Conservation (phyloP, 305 asterid species). For the Fraxinus greggii region DNA sequence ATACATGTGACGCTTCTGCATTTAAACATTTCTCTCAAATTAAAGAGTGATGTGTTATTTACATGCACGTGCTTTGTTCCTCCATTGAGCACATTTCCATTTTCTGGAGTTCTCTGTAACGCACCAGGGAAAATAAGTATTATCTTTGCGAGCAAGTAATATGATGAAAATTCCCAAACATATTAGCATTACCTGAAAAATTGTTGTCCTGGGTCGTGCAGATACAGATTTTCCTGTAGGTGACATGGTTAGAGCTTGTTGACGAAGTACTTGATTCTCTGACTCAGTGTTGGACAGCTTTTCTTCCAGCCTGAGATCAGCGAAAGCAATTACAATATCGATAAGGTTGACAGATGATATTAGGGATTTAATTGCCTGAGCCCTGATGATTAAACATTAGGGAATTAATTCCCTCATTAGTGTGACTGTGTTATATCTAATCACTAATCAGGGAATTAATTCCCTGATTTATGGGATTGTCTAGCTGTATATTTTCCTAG, state of each 20-base stretch:
- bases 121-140: conserved; percentile 15
- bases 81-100: conserved; percentile 46
- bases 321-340: background rate
- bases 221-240: conserved; percentile 50
- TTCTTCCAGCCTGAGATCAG: conserved; percentile 46
- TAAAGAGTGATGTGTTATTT: conserved; percentile 17
- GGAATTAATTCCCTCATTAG: background rate
- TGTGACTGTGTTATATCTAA: background rate
- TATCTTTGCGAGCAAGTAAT: background rate
- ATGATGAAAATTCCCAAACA: background rate
- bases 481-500: background rate
- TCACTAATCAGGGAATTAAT: background rate
- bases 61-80: conserved; percentile 37
- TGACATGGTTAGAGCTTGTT: conserved; percentile 55
- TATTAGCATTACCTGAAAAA: conserved; percentile 36
- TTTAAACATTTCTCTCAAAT: background rate
- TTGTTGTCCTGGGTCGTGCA: conserved; percentile 44
- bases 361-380: background rate
- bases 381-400: background rate
- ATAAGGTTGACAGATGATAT: background rate
- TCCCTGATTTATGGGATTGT: background rate
- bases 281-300: conserved; percentile 52
- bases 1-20: background rate
- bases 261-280: conserved; percentile 61
- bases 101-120: conserved; percentile 48